Percentiles rank a stretch among this genome's conserved stretches.
These are phyloP conservation scores for Polyplosphaeria fusca DNA, from an alignment of 495 filamentous ascomycete species.

Conservation along the genomic window DNA sequence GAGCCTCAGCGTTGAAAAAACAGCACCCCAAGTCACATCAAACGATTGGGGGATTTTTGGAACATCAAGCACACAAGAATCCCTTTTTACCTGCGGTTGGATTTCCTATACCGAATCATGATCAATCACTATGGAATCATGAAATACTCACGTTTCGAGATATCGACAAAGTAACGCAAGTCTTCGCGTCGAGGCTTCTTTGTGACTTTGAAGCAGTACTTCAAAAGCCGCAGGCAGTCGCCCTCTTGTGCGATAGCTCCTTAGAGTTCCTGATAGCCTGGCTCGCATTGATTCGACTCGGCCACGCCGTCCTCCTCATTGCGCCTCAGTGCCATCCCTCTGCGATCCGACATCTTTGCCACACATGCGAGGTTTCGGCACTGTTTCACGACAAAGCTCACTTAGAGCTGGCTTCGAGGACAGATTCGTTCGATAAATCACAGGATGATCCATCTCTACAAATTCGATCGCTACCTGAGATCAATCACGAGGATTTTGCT, in stretches of 20 bases:
- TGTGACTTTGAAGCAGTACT: not conserved
- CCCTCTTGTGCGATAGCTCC: slow-evolving; percentile 50
- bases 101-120: slow-evolving; percentile 38
- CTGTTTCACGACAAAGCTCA: slow-evolving; percentile 41
- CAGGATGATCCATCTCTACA: no score
- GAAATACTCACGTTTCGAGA: slow-evolving; percentile 38
- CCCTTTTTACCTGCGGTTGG: slow-evolving; percentile 46
- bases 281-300: slow-evolving; percentile 51
- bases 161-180: slow-evolving; percentile 10
- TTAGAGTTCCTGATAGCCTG: slow-evolving; percentile 51
- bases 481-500: no score
- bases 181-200: slow-evolving; percentile 12
- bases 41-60: slow-evolving; percentile 49
- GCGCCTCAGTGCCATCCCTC: slow-evolving; percentile 51
- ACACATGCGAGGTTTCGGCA: slow-evolving; percentile 35
- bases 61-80: slow-evolving; percentile 40
- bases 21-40: slow-evolving; percentile 34
- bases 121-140: slow-evolving; percentile 21
- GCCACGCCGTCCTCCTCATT: slow-evolving; percentile 51
- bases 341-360: slow-evolving; percentile 49
- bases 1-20: slow-evolving; percentile 42
- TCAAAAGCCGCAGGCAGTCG: slow-evolving; percentile 37
- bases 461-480: no score
- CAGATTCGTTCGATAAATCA: no score
- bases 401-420: no score